Evolutionary conservation across 768 basidiomycete genomes (phyloP), one percentile per base, ranked within the genome.

Genomic region (Multifurca ochricompacta): DNA sequence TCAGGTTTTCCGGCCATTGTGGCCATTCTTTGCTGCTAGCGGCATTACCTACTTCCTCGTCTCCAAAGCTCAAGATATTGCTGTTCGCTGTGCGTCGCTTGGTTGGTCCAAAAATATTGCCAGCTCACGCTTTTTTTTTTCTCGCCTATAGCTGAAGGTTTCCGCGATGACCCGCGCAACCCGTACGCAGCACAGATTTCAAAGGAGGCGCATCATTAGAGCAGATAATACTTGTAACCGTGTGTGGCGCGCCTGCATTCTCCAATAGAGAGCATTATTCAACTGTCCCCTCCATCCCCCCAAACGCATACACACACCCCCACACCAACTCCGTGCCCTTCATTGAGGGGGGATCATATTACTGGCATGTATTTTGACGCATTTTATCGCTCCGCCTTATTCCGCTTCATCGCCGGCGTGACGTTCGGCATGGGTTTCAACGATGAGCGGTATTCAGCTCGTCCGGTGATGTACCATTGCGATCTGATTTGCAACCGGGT

Each of bases 101-200:
- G 21, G 10, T 16, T 13, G 18, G 4, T 27, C 37, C 25, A 6
- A 37, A 25, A 13, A 32, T 2, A 27, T 25, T 43, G 36, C 50
- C 11, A 51, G 27, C 41, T 48, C 40, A 40, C 51, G 37, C 23
- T 7, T 32, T 16, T 18, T 35, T 40, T 2, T 21, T 43, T 8
- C 40, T 19, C 30, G 37, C 35, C 47, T 36, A 45, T 47, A 87
- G 87, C 86, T 55, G 77, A 78, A 59, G 69, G 75, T 64, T 89
- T 78, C 67, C 79, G 80, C 61, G 83, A 81, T 62, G 85, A 91
- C 67, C 80, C 88, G 31, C 81, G 81, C 66, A 91, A 91, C 76
- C 89, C 88, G 34, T 87, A 89, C 69, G 85, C 83, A 9, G 81
- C 81, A 21, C 78, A 85, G 65, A 80, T 90, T 53, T 85, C 89